Evolutionary conservation across 2,329 filamentous ascomycete species (phyloP), one percentile per base, ranked within the genome.

Genomic region (Periconia sp.): DNA sequence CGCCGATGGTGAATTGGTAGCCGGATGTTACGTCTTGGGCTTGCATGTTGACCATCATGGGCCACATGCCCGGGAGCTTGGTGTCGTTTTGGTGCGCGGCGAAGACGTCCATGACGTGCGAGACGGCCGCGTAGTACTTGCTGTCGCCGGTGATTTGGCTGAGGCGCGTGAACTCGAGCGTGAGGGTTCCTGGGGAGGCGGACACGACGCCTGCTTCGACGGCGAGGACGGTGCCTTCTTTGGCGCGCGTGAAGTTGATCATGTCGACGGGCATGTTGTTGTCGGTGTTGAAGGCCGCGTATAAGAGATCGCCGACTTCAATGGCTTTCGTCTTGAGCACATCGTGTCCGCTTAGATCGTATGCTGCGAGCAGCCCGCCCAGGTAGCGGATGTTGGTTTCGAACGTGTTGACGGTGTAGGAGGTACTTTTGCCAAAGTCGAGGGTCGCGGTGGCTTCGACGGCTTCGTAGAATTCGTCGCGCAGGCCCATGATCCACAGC

Each of bases 361-460:
- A 96, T 11, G 92, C 92, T 37, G 86, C 87, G 42, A 97, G 68
- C 45, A 97, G 77, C 1, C 92, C 92, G 31, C 92, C 92, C 1
- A 97, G 79, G 63, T 97, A 96, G 47, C 92, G 85, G 66, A 97
- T 97, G 11, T 87, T 90, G 0, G 92, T 95, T 74, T 97, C 92
- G 63, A 97, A 97, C 8, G 96, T 81, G n/a, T 91, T 92, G 44
- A 97, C 94, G 45, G 89, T 84, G 37, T 75, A 70, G 46, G 86
- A 80, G 14, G 79, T 73, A 27, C 85, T 87, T 11, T 83, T 88
- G 2, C 90, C 94, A 64, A 97, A 97, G 73, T 97, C 91, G 53
- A 97, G 93, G 6, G 83, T 74, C 52, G 81, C 81, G 19, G 92
- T 85, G 3, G 82, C 85, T 48, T 83, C 80, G 43, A 90, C 85